Evolutionary conservation across 495 filamentous ascomycete species (phyloP).

Genomic region (Neurospora terricola): DNA sequence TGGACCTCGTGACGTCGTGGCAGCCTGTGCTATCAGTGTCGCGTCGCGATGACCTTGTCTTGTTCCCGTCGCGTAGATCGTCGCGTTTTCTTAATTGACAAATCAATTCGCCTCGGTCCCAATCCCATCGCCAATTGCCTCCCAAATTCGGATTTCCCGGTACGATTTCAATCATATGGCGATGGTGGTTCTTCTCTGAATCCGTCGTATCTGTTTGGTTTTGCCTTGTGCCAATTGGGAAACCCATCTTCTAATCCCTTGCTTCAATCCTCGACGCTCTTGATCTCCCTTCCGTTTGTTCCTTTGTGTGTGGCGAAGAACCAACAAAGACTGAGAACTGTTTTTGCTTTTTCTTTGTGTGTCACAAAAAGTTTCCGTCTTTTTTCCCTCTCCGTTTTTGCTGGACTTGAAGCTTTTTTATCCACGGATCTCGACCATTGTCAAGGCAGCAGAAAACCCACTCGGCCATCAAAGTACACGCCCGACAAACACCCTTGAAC

Average conservation of each 20-base stretch:
- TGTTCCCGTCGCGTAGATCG: constrained; percentile 13
- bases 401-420: neutral
- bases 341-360: neutral
- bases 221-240: neutral
- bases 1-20: constrained; percentile 20
- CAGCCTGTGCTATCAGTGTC: neutral
- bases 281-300: neutral
- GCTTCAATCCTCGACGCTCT: neutral
- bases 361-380: neutral
- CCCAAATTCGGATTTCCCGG: neutral
- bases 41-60: constrained; percentile 11
- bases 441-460: neutral
- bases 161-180: neutral
- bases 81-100: constrained; percentile 11
- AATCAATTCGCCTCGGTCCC: neutral
- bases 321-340: neutral
- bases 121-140: neutral
- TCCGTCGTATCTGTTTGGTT: neutral
- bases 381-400: neutral
- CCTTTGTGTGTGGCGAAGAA: neutral
- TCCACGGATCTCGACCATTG: neutral
- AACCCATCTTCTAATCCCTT: neutral
- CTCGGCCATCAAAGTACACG: neutral
- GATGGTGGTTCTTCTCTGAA: neutral
- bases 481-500: neutral